A percentile compares a stretch with the other conserved stretches of the same genome.
phyloP scores from a whole-genome alignment of 805 yeast species.

The Metschnikowia similis region DNA sequence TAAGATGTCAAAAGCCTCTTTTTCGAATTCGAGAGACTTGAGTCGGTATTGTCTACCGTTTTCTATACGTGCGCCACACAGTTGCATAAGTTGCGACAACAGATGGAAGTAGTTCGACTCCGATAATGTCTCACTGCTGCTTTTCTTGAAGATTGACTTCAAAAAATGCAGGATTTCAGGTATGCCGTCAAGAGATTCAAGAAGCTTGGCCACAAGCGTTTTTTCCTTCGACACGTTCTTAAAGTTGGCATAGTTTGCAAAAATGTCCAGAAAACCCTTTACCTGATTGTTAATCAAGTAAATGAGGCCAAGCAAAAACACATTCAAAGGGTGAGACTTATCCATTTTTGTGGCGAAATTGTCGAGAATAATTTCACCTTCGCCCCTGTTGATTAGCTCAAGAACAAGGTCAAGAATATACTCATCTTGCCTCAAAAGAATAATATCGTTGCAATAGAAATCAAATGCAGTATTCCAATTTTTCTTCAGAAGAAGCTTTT shows the following conservation, averaged over 20 bases:
- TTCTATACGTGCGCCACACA: neutral
- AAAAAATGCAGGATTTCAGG: slow-evolving; percentile 20
- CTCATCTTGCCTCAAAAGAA: slow-evolving; percentile 4
- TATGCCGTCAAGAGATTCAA: slow-evolving; percentile 13
- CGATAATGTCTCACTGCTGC: slow-evolving; percentile 9
- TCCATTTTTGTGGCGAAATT: slow-evolving; percentile 16
- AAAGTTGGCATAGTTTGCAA: slow-evolving; percentile 22
- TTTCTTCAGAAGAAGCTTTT: slow-evolving; percentile 14
- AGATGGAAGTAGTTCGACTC: slow-evolving; percentile 30
- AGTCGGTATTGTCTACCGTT: neutral
- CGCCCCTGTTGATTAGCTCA: slow-evolving; percentile 14
- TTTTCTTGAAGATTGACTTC: slow-evolving; percentile 16
- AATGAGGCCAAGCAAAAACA: slow-evolving; percentile 33
- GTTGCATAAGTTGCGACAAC: slow-evolving; percentile 19
- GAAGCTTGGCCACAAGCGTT: slow-evolving; percentile 11
- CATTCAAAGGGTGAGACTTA: slow-evolving; percentile 18
- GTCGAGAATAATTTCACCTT: slow-evolving; percentile 8
- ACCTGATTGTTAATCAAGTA: slow-evolving; percentile 28
- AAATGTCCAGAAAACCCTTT: slow-evolving; percentile 19
- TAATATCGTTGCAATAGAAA: slow-evolving; percentile 18
- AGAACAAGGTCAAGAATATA: slow-evolving; percentile 11
- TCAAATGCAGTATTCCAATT: slow-evolving; percentile 26
- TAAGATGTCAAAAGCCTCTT: slow-evolving; percentile 22
- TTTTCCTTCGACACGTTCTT: slow-evolving; percentile 9
- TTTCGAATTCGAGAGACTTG: slow-evolving; percentile 3